A percentile compares a stretch with the other conserved stretches of the same genome.
phyloP scores from a whole-genome alignment of 2,329 filamentous ascomycete genomes.

The Penicillium hesseltinei region DNA sequence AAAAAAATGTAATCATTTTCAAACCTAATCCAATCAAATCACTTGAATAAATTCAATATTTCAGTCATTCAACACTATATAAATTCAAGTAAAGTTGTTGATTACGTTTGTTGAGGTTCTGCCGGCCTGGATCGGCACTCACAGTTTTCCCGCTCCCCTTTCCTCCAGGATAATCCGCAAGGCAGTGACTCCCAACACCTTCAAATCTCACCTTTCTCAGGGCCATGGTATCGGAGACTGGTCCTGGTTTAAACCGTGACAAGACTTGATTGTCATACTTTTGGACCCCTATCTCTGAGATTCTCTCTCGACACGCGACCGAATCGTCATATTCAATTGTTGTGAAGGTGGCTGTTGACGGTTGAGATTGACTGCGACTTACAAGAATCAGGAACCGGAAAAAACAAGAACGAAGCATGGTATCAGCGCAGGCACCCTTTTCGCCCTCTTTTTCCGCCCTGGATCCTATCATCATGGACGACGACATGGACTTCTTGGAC shows the following conservation, averaged over 20 bases:
- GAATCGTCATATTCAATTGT: background rate
- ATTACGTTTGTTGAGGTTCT: conserved; percentile 16
- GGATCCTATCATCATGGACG: conserved; percentile 44
- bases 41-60: background rate
- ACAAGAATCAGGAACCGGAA: background rate
- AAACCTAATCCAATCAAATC: background rate
- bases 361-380: conserved; percentile 12
- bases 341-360: conserved; percentile 11
- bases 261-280: background rate
- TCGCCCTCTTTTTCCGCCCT: conserved; percentile 39
- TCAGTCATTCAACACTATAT: background rate
- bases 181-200: conserved; percentile 17
- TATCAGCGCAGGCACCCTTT: conserved; percentile 33
- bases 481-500: conserved; percentile 47
- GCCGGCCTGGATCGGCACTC: conserved; percentile 24
- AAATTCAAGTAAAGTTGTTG: background rate
- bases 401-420: conserved; percentile 33
- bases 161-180: conserved; percentile 20
- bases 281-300: background rate
- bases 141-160: conserved; percentile 31
- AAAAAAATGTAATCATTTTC: background rate
- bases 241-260: conserved; percentile 17
- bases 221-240: conserved; percentile 24
- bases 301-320: background rate
- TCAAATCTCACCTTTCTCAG: conserved; percentile 8